These are phyloP conservation scores for Euphorbia tirucalli DNA, from an alignment of 345 rosid genomes.

Conservation along the genomic window DNA sequence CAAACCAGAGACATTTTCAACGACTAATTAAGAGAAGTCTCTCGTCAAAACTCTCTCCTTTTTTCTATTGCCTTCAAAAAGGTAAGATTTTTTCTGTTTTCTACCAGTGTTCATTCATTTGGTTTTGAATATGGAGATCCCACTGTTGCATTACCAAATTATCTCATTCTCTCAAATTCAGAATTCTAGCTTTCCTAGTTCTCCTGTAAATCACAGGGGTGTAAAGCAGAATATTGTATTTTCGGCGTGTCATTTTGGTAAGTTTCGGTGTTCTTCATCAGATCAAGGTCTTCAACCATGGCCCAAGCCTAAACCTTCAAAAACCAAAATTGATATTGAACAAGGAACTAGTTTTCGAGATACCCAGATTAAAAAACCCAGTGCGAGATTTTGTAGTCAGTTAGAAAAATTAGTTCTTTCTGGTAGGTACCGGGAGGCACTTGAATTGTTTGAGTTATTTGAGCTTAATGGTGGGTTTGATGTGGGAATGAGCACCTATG, in stretches of 20 bases:
- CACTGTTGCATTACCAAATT: conserved; percentile 43
- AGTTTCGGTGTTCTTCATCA: conserved; percentile 44
- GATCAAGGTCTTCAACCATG: conserved; percentile 54
- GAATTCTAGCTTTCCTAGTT: conserved; percentile 27
- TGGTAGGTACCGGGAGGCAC: conserved; percentile 56
- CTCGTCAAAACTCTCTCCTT: background rate
- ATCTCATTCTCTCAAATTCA: conserved; percentile 42
- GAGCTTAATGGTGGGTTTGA: conserved; percentile 53
- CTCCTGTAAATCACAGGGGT: conserved; percentile 25
- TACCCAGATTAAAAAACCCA: conserved; percentile 38
- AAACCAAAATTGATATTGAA: conserved; percentile 21
- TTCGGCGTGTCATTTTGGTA: conserved; percentile 41
- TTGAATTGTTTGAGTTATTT: conserved; percentile 78
- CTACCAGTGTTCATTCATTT: conserved; percentile 1
- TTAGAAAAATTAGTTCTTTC: conserved; percentile 66
- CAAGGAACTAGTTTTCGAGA: conserved; percentile 22
- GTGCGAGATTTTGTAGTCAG: conserved; percentile 59
- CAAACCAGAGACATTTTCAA: background rate
- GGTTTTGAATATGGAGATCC: conserved; percentile 50
- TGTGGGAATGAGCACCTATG: conserved; percentile 53
- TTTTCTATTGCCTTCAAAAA: background rate
- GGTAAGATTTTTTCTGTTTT: conserved; percentile 17
- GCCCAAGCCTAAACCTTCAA: conserved; percentile 46
- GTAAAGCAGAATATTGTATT: conserved; percentile 26
- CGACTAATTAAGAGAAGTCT: background rate